Percentiles rank a stretch among this genome's conserved stretches.
phyloP scores from a whole-genome alignment of 768 basidiomycete species.

The Tricholoma saponaceum region DNA sequence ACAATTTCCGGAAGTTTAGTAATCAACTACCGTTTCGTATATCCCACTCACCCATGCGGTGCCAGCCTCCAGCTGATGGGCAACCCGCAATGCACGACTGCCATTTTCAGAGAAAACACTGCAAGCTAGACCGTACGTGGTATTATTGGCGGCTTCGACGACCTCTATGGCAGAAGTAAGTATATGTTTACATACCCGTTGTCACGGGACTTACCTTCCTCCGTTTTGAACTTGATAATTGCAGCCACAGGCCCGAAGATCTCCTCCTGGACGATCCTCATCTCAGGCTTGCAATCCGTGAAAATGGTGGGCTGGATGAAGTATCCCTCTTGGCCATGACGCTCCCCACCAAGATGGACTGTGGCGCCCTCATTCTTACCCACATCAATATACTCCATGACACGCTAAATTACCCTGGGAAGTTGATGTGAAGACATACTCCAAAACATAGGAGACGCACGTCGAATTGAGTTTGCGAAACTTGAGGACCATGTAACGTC shows the following conservation, averaged over 20 bases:
- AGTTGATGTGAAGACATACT: not conserved
- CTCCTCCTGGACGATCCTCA: constrained; percentile 66
- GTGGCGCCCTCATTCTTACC: constrained; percentile 66
- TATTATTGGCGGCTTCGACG: constrained; percentile 15
- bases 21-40: not conserved
- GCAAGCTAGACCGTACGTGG: constrained; percentile 10
- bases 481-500: constrained; percentile 66
- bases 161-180: constrained; percentile 13
- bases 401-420: constrained; percentile 37
- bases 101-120: constrained; percentile 14
- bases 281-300: constrained; percentile 53
- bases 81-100: constrained; percentile 11
- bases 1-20: too few species aligned
- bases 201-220: constrained; percentile 30
- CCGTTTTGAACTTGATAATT: constrained; percentile 62
- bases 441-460: constrained; percentile 31
- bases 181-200: too few species aligned
- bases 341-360: constrained; percentile 53
- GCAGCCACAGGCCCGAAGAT: constrained; percentile 78
- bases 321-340: constrained; percentile 58
- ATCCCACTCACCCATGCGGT: constrained; percentile 5
- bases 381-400: constrained; percentile 67
- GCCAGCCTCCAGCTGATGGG: constrained; percentile 15
- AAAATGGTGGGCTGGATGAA: constrained; percentile 71
- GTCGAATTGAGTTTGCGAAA: constrained; percentile 63